Conservation (phyloP, 768 basidiomycete genomes). For the Rhizopogon sp. region DNA sequence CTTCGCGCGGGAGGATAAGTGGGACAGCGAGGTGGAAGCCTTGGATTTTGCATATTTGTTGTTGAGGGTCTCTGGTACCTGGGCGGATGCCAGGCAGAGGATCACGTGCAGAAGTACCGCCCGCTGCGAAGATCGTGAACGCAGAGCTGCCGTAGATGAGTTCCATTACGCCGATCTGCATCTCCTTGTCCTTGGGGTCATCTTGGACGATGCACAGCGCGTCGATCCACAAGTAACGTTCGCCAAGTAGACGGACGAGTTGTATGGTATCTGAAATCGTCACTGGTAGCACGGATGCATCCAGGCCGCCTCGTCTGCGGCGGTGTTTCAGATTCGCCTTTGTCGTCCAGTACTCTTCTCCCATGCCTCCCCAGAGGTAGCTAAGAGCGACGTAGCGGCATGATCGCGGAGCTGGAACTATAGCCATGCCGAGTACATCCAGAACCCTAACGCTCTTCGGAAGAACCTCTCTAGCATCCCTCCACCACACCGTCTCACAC, state of each 20-base stretch:
- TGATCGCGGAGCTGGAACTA: slow-evolving; percentile 1
- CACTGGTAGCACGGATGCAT: not conserved
- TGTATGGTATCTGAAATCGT: slow-evolving; percentile 5
- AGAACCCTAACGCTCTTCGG: not conserved
- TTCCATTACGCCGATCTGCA: slow-evolving; percentile 4
- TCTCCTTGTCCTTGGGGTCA: not conserved
- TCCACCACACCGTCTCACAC: slow-evolving; percentile 5
- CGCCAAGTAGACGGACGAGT: slow-evolving; percentile 4
- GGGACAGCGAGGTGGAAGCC: slow-evolving; percentile 17
- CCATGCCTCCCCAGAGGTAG: slow-evolving; percentile 7
- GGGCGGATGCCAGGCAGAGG: slow-evolving; percentile 2
- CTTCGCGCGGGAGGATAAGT: slow-evolving; percentile 9
- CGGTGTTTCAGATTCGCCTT: slow-evolving; percentile 3
- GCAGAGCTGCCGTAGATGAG: slow-evolving; percentile 1
- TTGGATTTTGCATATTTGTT: slow-evolving; percentile 15
- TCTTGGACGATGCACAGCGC: slow-evolving; percentile 9
- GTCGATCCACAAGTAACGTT: slow-evolving; percentile 6
- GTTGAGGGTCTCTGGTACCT: slow-evolving; percentile 10
- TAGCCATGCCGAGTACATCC: slow-evolving; percentile 2
- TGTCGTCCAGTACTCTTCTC: slow-evolving; percentile 5
- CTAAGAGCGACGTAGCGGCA: slow-evolving; percentile 6
- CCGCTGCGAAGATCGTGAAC: slow-evolving; percentile 3
- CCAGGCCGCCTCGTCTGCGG: not conserved
- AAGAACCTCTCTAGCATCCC: not conserved
- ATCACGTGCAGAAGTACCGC: not conserved